Base-by-base conservation (phyloP, 306 rosid species). In the Gastrolobium bilobum region DNA sequence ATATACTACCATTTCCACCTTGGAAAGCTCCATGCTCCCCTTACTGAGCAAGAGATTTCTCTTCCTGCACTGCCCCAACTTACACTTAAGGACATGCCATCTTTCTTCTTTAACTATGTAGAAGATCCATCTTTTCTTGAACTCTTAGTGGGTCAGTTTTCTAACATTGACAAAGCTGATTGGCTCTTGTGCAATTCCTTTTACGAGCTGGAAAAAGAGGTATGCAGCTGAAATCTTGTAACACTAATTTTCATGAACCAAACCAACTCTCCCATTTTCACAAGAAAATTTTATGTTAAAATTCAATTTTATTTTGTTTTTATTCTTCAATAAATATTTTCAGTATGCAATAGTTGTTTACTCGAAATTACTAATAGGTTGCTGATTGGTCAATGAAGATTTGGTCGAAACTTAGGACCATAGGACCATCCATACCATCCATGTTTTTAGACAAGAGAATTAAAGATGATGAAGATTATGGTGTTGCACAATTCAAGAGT, bases 161-260 rank as follows among this genome's bases (percentile, higher is more conserved):
- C 54, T 11, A 76, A 61, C 46, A n/a, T 61, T 13, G 68, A 61
- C 5, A 61, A 61, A 35, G 68, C 26, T 61, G 68, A 61, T 2
- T 35, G 68, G 68, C 6, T 61, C 9, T 29, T 61, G 4, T 35
- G 20, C 44, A 61, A 34, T 61, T 70, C 64, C 15, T 70, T 39
- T 6, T 61, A 40, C 10, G 84, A 84, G 62, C 39, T 75, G 10
- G 84, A 84, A 44, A 31, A 68, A 61, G 78, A 79, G 81, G 87
- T 79, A 57, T 20, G 26, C 26, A 20, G 26, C 26, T 20, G 26
- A 20, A 20, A 20, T 20, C 26, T 20, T 20, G 26, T 20, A 20
- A 20, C 26, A 20, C 26, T 20, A 20, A 20, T 1, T 20, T 20
- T 20, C 26, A 20, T 20, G 26, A 20, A 20, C 26, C 26, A 20